phyloP scores from a whole-genome alignment of 2,329 filamentous ascomycete genomes.

The Pestalotiopsis sp. region DNA sequence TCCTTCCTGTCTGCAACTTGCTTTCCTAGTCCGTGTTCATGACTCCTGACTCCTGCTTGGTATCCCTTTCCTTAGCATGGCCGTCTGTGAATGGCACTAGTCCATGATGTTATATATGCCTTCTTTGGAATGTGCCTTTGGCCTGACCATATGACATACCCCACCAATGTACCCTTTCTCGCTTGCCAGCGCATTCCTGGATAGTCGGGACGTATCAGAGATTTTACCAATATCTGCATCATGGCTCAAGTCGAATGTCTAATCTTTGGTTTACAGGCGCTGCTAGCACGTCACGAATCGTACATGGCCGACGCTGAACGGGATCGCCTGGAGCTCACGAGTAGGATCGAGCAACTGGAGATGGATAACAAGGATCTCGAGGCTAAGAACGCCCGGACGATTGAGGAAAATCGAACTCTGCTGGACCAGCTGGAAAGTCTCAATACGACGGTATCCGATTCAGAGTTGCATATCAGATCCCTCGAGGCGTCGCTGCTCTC shows the following conservation, averaged over 20 bases:
- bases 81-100: not conserved
- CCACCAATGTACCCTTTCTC: constrained; percentile 16
- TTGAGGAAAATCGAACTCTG: constrained; percentile 81
- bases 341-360: constrained; percentile 77
- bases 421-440: constrained; percentile 83
- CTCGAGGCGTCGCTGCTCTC: constrained; percentile 77
- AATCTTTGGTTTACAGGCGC: constrained; percentile 78
- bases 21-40: not conserved
- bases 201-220: constrained; percentile 3
- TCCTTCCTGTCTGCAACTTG: not conserved
- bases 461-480: constrained; percentile 77
- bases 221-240: not conserved
- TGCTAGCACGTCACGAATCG: constrained; percentile 88
- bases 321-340: constrained; percentile 73
- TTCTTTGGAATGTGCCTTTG: not conserved
- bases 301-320: constrained; percentile 92
- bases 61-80: not conserved
- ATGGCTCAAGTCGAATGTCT: constrained; percentile 55
- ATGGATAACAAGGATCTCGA: constrained; percentile 74
- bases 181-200: constrained; percentile 17
- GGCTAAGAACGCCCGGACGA: constrained; percentile 73
- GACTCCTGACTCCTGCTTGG: not conserved
- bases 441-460: constrained; percentile 77
- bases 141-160: not conserved
- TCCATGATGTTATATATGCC: constrained; percentile 1